phyloP scores from a whole-genome alignment of 352 stramenopile species.

The Bremia lactucae region DNA sequence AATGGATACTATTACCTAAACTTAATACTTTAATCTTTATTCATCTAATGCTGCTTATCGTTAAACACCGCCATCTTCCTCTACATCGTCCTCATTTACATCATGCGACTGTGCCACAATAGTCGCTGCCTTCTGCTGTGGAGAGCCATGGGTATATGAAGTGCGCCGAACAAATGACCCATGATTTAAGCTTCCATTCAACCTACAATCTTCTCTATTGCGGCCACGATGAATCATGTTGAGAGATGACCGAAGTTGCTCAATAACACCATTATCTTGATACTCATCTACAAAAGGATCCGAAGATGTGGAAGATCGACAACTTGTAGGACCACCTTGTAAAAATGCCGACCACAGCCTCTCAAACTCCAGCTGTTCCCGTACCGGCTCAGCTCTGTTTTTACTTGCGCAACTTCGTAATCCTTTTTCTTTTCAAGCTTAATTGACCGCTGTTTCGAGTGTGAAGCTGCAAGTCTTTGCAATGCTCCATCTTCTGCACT shows the following conservation, averaged over 20 bases:
- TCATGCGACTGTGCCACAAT: constrained; percentile 20
- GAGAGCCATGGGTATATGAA: constrained; percentile 20
- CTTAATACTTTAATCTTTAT: too few species aligned
- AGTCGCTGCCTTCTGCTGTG: constrained; percentile 13
- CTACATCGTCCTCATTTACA: constrained; percentile 25
- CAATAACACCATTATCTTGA: constrained; percentile 26
- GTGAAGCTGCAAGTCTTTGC: constrained; percentile 30
- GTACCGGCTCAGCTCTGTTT: constrained; percentile 41
- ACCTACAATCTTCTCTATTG: constrained; percentile 1
- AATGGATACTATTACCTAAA: too few species aligned
- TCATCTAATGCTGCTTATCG: too few species aligned
- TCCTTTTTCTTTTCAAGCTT: constrained; percentile 49
- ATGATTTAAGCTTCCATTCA: background rate
- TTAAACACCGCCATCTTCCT: constrained; percentile 43
- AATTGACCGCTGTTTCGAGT: constrained; percentile 45
- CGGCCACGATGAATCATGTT: constrained; percentile 16
- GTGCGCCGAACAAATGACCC: constrained; percentile 12
- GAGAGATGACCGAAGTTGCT: constrained; percentile 28
- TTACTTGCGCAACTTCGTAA: constrained; percentile 35
- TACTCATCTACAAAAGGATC: constrained; percentile 22
- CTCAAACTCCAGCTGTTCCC: constrained; percentile 41
- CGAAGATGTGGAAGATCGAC: constrained; percentile 23
- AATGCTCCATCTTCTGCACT: constrained; percentile 53
- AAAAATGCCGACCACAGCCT: constrained; percentile 26
- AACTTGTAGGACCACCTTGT: constrained; percentile 15